Percentiles rank a stretch among this genome's conserved stretches.
These are phyloP conservation scores for Nannizzia gypsea DNA, from an alignment of 2,329 filamentous ascomycete genomes.

Conservation along the genomic window DNA sequence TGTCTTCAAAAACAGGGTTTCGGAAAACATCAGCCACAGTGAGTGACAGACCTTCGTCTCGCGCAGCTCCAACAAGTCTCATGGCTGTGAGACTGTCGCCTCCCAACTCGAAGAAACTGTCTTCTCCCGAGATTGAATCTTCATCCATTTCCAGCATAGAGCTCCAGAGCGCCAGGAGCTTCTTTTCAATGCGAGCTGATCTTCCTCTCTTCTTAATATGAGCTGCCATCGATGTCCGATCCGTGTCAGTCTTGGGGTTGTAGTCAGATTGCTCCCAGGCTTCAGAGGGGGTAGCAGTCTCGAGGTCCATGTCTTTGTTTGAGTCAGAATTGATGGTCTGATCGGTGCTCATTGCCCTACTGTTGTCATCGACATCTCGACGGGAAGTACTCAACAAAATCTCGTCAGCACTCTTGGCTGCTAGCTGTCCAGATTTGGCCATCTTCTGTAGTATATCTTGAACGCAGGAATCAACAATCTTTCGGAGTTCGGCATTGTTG, in stretches of 20 bases:
- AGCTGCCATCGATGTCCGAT: conserved; percentile 11
- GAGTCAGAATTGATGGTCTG: neutral
- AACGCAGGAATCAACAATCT: conserved; percentile 12
- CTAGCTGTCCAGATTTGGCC: conserved; percentile 9
- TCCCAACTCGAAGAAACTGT: conserved; percentile 34
- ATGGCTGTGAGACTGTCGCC: conserved; percentile 34
- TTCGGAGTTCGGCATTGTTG: conserved; percentile 9
- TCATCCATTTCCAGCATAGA: conserved; percentile 25
- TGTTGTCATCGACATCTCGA: neutral
- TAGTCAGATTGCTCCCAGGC: conserved; percentile 8
- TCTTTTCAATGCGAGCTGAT: conserved; percentile 23
- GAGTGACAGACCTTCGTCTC: conserved; percentile 29
- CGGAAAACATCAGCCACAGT: conserved; percentile 36
- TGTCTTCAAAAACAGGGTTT: conserved; percentile 31
- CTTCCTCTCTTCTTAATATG: conserved; percentile 12
- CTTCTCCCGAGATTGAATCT: conserved; percentile 24
- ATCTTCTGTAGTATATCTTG: conserved; percentile 12
- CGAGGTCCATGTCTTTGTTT: neutral
- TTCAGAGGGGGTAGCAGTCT: neutral
- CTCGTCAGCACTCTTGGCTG: neutral
- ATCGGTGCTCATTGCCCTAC: neutral
- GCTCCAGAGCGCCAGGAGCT: conserved; percentile 30
- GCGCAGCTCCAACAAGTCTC: conserved; percentile 31
- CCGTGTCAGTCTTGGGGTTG: conserved; percentile 12
- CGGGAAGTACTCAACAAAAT: conserved; percentile 7